Percentiles rank a stretch among this genome's conserved stretches.
phyloP scores from a whole-genome alignment of 1,139 yeast species.

The Hanseniaspora uvarum region DNA sequence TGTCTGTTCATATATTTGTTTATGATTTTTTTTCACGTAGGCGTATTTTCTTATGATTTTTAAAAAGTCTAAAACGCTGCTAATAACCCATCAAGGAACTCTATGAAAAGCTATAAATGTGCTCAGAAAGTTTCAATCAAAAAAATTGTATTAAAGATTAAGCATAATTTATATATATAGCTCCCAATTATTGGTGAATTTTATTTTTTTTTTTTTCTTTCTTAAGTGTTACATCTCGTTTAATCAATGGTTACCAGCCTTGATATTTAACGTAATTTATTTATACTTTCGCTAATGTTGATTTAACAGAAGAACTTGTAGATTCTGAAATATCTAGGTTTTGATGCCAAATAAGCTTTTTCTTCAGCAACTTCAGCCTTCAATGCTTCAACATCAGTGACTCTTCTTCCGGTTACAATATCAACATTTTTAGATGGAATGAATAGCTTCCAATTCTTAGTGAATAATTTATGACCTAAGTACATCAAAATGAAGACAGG shows the following conservation, averaged over 20 bases:
- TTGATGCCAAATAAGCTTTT: constrained; percentile 43
- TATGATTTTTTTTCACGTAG: too few species aligned
- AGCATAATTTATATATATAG: background rate
- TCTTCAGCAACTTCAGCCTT: constrained; percentile 62
- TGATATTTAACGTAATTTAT: background rate
- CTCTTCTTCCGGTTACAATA: constrained; percentile 65
- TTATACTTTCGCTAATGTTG: background rate
- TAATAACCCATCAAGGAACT: too few species aligned
- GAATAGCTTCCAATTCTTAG: constrained; percentile 44
- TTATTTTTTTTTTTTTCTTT: background rate
- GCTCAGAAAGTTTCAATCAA: too few species aligned
- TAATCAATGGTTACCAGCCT: background rate
- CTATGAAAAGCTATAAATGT: too few species aligned
- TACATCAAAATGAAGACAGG: constrained; percentile 52
- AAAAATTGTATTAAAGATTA: background rate
- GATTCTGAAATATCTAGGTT: constrained; percentile 45
- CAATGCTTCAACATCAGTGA: constrained; percentile 53
- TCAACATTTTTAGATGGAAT: constrained; percentile 48
- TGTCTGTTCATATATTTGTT: too few species aligned
- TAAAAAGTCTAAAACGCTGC: too few species aligned
- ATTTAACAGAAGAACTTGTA: constrained; percentile 27
- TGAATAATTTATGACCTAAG: constrained; percentile 48
- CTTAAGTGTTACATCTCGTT: background rate
- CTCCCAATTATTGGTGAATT: background rate
- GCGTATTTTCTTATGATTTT: too few species aligned